Conservation (phyloP, 2,329 filamentous ascomycete genomes). For the Aspergillus pseudoviridinutans region DNA sequence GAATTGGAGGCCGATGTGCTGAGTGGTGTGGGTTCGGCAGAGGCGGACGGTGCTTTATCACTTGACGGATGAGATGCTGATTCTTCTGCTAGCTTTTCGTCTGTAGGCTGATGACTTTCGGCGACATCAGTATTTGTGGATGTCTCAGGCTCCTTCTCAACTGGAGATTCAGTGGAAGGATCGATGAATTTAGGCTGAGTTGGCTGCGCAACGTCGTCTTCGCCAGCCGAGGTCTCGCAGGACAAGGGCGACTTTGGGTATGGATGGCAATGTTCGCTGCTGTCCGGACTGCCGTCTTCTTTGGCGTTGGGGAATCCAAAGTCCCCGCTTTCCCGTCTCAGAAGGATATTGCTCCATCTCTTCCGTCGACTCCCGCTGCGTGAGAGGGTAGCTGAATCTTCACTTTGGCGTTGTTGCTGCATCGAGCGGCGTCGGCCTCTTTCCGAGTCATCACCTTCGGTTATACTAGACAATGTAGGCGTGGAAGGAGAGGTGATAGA, state of each 20-base stretch:
- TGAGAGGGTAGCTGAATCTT: conserved; percentile 24
- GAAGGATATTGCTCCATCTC: conserved; percentile 36
- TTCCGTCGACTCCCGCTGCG: conserved; percentile 33
- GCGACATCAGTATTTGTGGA: neutral
- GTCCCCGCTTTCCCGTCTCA: conserved; percentile 32
- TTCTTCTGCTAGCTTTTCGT: neutral
- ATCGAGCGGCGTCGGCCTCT: conserved; percentile 28
- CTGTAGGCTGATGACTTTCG: neutral
- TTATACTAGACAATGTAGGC: conserved; percentile 20
- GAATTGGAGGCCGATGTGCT: neutral
- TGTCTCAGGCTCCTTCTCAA: neutral
- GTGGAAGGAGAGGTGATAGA: conserved; percentile 19
- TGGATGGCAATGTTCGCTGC: conserved; percentile 15
- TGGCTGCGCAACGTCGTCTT: conserved; percentile 5
- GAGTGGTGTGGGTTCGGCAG: neutral
- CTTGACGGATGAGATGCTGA: neutral
- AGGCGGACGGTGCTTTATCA: neutral
- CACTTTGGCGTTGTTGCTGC: conserved; percentile 24
- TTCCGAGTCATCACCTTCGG: conserved; percentile 24
- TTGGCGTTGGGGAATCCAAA: conserved; percentile 15
- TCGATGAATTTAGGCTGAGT: neutral
- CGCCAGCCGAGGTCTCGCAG: conserved; percentile 22
- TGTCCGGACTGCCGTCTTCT: conserved; percentile 18
- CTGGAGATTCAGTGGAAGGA: neutral
- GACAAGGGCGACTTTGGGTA: conserved; percentile 33